A percentile compares a stretch with the other conserved stretches of the same genome.
phyloP scores from a whole-genome alignment of 2,329 filamentous ascomycete species.

The Nigrospora sphaerica region DNA sequence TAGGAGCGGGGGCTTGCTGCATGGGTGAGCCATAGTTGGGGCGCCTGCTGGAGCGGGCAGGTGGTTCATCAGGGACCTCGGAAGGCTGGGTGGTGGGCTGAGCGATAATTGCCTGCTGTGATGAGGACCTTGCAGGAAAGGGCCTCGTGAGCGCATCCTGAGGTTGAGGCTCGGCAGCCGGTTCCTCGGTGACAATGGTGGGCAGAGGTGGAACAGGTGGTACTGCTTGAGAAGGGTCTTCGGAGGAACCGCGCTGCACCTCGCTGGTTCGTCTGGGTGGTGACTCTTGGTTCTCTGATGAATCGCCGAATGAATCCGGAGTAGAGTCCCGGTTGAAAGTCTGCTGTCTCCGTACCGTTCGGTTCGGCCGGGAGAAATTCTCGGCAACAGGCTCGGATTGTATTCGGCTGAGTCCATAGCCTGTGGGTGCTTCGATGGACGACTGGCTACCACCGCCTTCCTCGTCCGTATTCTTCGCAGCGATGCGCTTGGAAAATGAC shows the following conservation, averaged over 20 bases:
- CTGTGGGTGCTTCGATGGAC: conserved; percentile 37
- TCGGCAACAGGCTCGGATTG: conserved; percentile 63
- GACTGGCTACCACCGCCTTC: conserved; percentile 33
- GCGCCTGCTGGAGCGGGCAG: conserved; percentile 37
- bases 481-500: conserved; percentile 66
- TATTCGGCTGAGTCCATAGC: conserved; percentile 51
- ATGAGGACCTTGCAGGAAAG: conserved; percentile 49
- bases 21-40: conserved; percentile 25
- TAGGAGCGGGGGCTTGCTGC: conserved; percentile 3
- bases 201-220: conserved; percentile 49
- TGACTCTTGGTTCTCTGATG: conserved; percentile 23
- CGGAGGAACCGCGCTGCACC: conserved; percentile 9
- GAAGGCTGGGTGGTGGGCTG: conserved; percentile 42
- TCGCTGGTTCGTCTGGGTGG: conserved; percentile 10
- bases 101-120: conserved; percentile 30
- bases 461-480: conserved; percentile 57
- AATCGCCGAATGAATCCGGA: conserved; percentile 30
- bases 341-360: conserved; percentile 39
- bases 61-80: conserved; percentile 33
- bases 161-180: conserved; percentile 12
- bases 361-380: conserved; percentile 56
- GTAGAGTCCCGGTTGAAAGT: conserved; percentile 39
- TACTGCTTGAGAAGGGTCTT: conserved; percentile 11
- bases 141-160: conserved; percentile 17
- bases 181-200: conserved; percentile 45